Evolutionary conservation across 176 grass and related monocot genomes (phyloP).

Genomic region (Oryza meyeriana): DNA sequence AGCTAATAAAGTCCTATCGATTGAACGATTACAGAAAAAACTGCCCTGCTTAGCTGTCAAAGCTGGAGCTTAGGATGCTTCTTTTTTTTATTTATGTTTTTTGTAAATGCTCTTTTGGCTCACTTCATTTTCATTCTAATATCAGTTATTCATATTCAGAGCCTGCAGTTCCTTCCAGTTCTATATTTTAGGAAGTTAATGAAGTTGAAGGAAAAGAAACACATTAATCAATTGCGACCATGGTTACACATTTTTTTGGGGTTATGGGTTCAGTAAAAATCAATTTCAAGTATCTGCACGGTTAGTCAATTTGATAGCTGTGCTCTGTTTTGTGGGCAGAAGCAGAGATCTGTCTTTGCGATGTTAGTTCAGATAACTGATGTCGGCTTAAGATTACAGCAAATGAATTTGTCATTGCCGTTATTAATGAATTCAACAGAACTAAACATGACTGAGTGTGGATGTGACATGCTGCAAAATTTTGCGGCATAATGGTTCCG

Average conservation of each 20-base stretch:
- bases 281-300: conserved; percentile 9
- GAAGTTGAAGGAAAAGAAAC: conserved; percentile 35
- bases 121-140: conserved; percentile 28
- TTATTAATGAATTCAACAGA: conserved; percentile 28
- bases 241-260: conserved; percentile 41
- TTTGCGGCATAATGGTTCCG: conserved; percentile 9
- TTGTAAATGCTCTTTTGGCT: neutral
- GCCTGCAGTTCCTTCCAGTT: conserved; percentile 7
- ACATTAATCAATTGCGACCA: conserved; percentile 27
- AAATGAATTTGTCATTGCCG: conserved; percentile 25
- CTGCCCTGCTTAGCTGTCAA: neutral
- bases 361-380: conserved; percentile 29
- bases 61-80: neutral
- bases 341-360: conserved; percentile 21
- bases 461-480: conserved; percentile 3
- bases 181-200: conserved; percentile 29
- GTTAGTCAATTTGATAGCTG: conserved; percentile 28
- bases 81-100: neutral
- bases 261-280: conserved; percentile 22
- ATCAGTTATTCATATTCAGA: conserved; percentile 35
- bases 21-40: neutral
- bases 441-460: conserved; percentile 18
- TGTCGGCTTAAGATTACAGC: conserved; percentile 29
- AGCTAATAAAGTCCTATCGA: neutral
- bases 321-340: conserved; percentile 34